phyloP scores from a whole-genome alignment of 345 rosid genomes.

The Eucalyptus tenuipes region DNA sequence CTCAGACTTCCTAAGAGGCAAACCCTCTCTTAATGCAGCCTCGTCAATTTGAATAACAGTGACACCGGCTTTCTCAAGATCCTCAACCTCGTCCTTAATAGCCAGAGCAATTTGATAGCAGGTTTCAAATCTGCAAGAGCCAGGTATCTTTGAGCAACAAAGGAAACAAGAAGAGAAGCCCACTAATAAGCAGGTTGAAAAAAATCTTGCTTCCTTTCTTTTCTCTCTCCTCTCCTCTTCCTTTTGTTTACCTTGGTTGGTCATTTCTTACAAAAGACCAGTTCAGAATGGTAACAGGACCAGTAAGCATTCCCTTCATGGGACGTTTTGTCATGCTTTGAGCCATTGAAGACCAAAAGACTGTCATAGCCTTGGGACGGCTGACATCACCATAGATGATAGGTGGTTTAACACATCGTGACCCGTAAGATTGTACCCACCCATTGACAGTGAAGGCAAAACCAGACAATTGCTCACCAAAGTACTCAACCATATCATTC shows the following conservation, averaged over 20 bases:
- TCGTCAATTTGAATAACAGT: slow-evolving; percentile 88
- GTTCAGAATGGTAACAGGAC: slow-evolving; percentile 95
- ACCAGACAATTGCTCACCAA: slow-evolving; percentile 91
- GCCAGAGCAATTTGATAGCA: slow-evolving; percentile 98
- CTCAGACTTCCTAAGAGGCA: slow-evolving; percentile 95
- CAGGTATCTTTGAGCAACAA: not conserved
- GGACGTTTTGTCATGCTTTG: slow-evolving; percentile 93
- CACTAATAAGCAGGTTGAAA: not conserved
- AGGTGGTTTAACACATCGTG: slow-evolving; percentile 98
- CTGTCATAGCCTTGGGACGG: slow-evolving; percentile 98
- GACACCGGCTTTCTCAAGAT: slow-evolving; percentile 83
- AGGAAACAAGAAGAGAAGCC: not conserved
- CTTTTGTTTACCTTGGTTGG: slow-evolving; percentile 68
- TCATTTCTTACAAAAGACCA: slow-evolving; percentile 97
- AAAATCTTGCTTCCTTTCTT: not conserved
- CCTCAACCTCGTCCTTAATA: slow-evolving; percentile 95
- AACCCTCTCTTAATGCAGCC: slow-evolving; percentile 95
- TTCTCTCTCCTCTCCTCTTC: not conserved
- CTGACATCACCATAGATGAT: slow-evolving; percentile 96
- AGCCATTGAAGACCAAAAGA: slow-evolving; percentile 90
- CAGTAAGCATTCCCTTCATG: slow-evolving; percentile 99
- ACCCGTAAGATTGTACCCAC: slow-evolving; percentile 97
- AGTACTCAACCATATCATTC: slow-evolving; percentile 98
- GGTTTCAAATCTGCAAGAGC: slow-evolving; percentile 55
- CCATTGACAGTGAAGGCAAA: slow-evolving; percentile 90